These are phyloP conservation scores for Agrocybe praecox DNA, from an alignment of 768 basidiomycete genomes.

Conservation along the genomic window DNA sequence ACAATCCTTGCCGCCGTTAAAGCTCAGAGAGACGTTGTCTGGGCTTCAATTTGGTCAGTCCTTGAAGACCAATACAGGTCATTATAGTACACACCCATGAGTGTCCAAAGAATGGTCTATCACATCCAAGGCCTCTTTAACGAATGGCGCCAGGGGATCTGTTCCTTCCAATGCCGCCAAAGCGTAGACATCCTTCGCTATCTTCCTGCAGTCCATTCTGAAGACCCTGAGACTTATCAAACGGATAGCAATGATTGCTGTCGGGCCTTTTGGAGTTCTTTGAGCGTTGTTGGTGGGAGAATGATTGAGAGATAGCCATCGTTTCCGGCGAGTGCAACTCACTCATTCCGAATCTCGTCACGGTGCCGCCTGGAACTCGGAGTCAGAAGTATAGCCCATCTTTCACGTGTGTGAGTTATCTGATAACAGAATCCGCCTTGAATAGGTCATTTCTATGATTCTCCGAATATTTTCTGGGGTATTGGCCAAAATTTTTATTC, in stretches of 20 bases:
- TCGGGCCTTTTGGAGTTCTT: neutral
- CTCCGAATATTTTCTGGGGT: too few relatives aligned
- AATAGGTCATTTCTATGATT: too few relatives aligned
- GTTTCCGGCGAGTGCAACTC: conserved; percentile 3
- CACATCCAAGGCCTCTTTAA: conserved; percentile 81
- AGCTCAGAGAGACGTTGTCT: conserved; percentile 82
- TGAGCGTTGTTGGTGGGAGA: conserved; percentile 6
- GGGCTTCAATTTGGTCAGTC: conserved; percentile 43
- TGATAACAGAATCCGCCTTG: neutral
- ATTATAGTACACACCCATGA: conserved; percentile 69
- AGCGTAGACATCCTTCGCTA: conserved; percentile 61
- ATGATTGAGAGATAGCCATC: conserved; percentile 13
- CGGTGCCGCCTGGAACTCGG: neutral
- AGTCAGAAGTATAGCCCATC: neutral
- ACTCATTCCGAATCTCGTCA: neutral
- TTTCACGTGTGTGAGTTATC: neutral
- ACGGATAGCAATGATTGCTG: neutral
- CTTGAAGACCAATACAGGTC: conserved; percentile 10
- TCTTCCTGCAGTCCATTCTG: conserved; percentile 47
- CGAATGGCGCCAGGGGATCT: conserved; percentile 56
- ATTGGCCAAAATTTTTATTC: too few relatives aligned
- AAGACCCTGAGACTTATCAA: neutral
- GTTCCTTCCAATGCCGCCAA: conserved; percentile 47
- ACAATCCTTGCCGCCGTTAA: conserved; percentile 99
- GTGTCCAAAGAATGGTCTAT: conserved; percentile 77